Conservation (phyloP, 176 grass and related monocot species). For the Carex littledalei region DNA sequence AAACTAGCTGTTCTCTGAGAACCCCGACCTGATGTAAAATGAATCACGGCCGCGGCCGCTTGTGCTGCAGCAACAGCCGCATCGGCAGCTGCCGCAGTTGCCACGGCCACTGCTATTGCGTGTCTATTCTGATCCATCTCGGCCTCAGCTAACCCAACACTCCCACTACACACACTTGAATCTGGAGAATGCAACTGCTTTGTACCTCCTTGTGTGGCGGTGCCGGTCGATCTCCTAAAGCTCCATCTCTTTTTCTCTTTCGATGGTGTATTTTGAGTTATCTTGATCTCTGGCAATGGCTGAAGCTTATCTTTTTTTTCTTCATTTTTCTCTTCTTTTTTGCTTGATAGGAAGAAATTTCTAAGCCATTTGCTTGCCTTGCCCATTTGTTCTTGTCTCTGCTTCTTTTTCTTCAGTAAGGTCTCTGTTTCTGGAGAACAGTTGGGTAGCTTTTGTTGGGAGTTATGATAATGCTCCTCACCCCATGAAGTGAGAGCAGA, state of each 20-base stretch:
- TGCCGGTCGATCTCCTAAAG: constrained; percentile 40
- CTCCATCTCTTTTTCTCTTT: constrained; percentile 77
- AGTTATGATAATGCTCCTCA: not conserved
- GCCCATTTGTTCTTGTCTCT: constrained; percentile 41
- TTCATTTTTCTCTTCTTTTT: constrained; percentile 35
- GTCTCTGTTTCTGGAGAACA: constrained; percentile 6
- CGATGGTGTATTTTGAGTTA: not conserved
- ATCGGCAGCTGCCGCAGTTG: constrained; percentile 45
- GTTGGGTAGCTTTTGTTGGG: not conserved
- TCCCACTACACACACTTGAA: not conserved
- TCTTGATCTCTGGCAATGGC: not conserved
- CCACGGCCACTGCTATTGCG: constrained; percentile 46
- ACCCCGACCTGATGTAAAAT: constrained; percentile 20
- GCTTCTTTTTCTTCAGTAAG: not conserved
- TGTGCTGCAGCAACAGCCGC: constrained; percentile 52
- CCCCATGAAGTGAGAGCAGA: not conserved
- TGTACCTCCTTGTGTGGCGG: not conserved
- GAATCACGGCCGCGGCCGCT: constrained; percentile 46
- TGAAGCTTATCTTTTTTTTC: constrained; percentile 28
- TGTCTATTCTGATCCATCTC: constrained; percentile 56
- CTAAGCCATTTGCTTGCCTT: constrained; percentile 73
- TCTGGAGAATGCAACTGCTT: constrained; percentile 5
- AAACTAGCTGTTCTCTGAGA: not conserved
- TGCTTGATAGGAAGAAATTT: constrained; percentile 50
- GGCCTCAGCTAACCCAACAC: not conserved